Evolutionary conservation across 140 eudicot genomes (phyloP), one percentile per base, ranked within the genome.

Genomic region (Oenanthe javanica): DNA sequence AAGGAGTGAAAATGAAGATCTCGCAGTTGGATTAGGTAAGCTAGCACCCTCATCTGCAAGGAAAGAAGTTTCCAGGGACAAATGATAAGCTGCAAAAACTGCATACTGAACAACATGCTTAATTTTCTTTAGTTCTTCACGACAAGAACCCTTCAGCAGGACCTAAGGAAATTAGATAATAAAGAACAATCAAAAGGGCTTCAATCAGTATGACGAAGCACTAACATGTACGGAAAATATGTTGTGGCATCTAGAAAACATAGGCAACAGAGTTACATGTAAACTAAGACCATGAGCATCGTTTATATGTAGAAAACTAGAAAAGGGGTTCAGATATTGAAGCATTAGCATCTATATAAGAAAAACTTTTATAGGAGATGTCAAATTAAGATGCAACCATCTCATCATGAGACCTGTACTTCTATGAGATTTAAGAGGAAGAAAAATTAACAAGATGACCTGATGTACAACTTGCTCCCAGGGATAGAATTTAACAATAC

Each of bases 21-120:
- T 87, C 14, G 77, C 38, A 6, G 78, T 80, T 80, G 74, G 72
- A 79, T 87, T 93, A 49, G 99, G 98, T 75, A 96, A 87, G 84
- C 84, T 90, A 71, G 99, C 99, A 72, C 99, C 99, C 90, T 96
- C 99, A 59, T 96, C 98, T 19, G 97, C 97, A 59, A 96, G 86
- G 67, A 96, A 96, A n/a, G 99, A 96, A 83, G 99, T 96, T 81
- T 96, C 98, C 48, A 93, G 86, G 25, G 96, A 96, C 77, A 96
- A 81, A 89, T 96, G 99, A 83, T 96, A 91, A 2, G 99, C 99
- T 71, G 98, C 99, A 84, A 96, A 96, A 43, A 96, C 88, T 0
- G 99, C 98, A 87, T 86, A 96, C 79, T 93, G 98, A 71, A 91
- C 90, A 51, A 96, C 99, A 79, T 91, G 87, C 80, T 96, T 96